Conservation (phyloP, 202 grass and related monocot species). For the Digitaria exilis region DNA sequence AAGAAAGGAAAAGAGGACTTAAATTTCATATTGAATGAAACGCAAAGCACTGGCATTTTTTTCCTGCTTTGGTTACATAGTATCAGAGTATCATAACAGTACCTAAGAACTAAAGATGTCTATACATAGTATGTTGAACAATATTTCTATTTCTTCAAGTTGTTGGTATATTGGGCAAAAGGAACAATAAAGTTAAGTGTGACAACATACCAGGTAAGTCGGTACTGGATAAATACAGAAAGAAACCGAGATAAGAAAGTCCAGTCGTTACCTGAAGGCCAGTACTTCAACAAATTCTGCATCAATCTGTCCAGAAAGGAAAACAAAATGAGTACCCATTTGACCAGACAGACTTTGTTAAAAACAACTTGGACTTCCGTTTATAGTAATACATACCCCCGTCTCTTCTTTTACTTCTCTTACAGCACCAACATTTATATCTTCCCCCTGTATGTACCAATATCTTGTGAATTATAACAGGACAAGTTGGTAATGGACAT, state of each 20-base stretch:
- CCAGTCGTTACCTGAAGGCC: conserved; percentile 72
- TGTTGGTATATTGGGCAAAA: conserved; percentile 1
- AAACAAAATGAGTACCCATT: conserved; percentile 20
- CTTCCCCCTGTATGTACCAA: conserved; percentile 67
- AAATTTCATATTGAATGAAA: not conserved
- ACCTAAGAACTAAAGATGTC: conserved; percentile 6
- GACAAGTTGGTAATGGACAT: conserved; percentile 11
- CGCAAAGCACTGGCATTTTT: not conserved
- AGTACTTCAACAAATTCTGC: conserved; percentile 94
- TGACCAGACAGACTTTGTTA: conserved; percentile 2
- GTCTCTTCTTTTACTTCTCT: conserved; percentile 99
- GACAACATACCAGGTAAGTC: not conserved
- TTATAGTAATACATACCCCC: conserved; percentile 64
- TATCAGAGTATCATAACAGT: not conserved
- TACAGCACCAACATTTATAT: conserved; percentile 73
- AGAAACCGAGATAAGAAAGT: conserved; percentile 4
- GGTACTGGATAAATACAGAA: conserved; percentile 3
- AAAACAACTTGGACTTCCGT: conserved; percentile 9
- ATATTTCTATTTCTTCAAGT: not conserved
- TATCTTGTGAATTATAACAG: conserved; percentile 35
- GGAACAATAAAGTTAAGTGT: conserved; percentile 8
- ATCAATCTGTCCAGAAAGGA: conserved; percentile 63
- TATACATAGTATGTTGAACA: conserved; percentile 8
- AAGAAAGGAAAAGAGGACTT: not conserved
- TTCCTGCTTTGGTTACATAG: not conserved